phyloP scores from a whole-genome alignment of 1,284 basidiomycete species.

The Retiboletus fuscus region DNA sequence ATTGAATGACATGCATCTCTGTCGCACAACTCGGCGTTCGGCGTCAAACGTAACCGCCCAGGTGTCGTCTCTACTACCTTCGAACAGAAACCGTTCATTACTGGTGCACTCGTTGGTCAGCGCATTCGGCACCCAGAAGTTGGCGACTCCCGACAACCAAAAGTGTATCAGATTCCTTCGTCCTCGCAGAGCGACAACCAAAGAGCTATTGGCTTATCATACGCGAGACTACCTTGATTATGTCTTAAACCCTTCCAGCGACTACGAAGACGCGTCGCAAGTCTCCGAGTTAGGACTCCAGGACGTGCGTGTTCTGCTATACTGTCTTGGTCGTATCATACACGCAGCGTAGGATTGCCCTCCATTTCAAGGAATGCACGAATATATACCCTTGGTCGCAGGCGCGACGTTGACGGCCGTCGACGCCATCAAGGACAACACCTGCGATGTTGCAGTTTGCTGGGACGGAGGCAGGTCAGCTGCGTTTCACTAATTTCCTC shows the following conservation, averaged over 20 bases:
- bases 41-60: constrained; percentile 39
- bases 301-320: constrained; percentile 60
- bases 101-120: constrained; percentile 82
- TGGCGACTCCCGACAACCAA: constrained; percentile 41
- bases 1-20: not conserved
- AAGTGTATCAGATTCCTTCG: constrained; percentile 59
- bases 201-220: constrained; percentile 69
- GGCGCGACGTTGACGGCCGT: constrained; percentile 84
- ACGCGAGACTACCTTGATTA: constrained; percentile 68
- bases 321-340: constrained; percentile 8
- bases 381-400: constrained; percentile 79
- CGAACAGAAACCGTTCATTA: constrained; percentile 83
- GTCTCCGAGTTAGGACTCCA: constrained; percentile 71
- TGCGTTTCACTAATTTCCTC: not conserved
- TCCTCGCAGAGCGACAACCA: constrained; percentile 63
- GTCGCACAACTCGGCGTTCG: not conserved
- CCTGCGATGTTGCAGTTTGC: constrained; percentile 75
- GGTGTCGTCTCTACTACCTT: constrained; percentile 81
- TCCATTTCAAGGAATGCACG: constrained; percentile 72
- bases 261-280: constrained; percentile 32
- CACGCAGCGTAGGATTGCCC: constrained; percentile 79
- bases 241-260: constrained; percentile 54
- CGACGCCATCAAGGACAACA: constrained; percentile 65
- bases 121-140: constrained; percentile 66
- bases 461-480: constrained; percentile 87